Base-by-base conservation (phyloP, 1,284 basidiomycete species). In the Leccinum subrobustum region DNA sequence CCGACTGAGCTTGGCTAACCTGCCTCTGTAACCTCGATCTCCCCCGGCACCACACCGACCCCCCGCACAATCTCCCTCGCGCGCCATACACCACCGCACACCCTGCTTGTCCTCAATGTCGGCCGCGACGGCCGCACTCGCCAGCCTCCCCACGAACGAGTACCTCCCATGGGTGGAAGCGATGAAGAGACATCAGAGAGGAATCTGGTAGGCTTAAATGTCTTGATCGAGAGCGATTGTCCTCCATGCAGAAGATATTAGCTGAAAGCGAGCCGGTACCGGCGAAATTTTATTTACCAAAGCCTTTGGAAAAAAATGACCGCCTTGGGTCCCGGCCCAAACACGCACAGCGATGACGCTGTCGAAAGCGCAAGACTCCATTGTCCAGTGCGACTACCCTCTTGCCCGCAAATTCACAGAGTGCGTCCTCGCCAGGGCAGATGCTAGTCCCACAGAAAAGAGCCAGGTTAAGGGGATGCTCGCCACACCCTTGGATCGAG, bases 381-480 rank as follows among this genome's bases (percentile, higher is more conserved):
- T 96, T 64, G 83, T 88, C 14, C 89, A 93, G 76, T 91, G 89
- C 70, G 87, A 95, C 72, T 95, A 93, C 72, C 85, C 91, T 54
- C 84, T 93, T 33, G 92, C 93, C 12, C 78, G 83, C 60, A 84
- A 84, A 58, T 94, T 95, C 71, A 80, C 88, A 52, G 77, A 81
- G 56, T 84, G 92, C 42, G 83, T 91, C 27, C 76, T 95, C 35
- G 83, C 89, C 64, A 78, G 86, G 48, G 84, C 89, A 58, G 81
- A 87, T 61, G 69, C 56, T 2, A 65, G 63, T 4, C 4, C 54
- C 6, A 81, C 86, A 3, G 76, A 75, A 20, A 85, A 93, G 77
- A 77, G 79, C 0, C 87, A 91, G 61, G 93, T 89, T 1, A 86
- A 82, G 67, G 93, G 96, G 74, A 86, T 96, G 73, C 76, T 91